Conservation (phyloP, 139 green algal species). For the Marvania coccoides region DNA sequence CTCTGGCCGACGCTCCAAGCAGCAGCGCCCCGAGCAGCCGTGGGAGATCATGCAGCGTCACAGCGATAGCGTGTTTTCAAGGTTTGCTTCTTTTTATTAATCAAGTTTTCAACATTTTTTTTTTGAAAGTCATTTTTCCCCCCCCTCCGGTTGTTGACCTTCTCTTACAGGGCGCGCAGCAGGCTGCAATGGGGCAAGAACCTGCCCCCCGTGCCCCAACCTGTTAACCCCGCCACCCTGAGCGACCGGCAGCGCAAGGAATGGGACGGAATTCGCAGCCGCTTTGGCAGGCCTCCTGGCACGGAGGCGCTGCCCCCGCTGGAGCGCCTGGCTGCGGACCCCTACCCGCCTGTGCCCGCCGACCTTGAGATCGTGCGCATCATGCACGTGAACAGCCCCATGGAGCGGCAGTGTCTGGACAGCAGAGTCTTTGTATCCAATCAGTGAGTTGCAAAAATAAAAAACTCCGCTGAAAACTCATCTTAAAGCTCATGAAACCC, state of each 20-base stretch:
- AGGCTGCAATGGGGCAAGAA: background rate
- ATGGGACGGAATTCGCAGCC: background rate
- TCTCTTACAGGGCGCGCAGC: background rate
- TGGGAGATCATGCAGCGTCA: background rate
- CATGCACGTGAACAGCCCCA: background rate
- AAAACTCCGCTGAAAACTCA: no score
- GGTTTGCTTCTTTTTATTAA: background rate
- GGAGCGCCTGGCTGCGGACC: background rate
- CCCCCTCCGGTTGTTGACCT: background rate
- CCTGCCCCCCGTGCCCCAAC: background rate
- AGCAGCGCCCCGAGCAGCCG: background rate
- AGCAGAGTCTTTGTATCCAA: background rate
- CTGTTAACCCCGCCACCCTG: background rate
- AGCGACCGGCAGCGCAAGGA: background rate
- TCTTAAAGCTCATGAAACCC: no score
- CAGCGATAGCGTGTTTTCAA: background rate
- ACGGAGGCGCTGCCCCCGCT: background rate
- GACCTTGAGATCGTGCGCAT: background rate
- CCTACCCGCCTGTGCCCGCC: background rate
- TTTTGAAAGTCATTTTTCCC: background rate
- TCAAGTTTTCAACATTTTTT: background rate
- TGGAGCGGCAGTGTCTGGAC: background rate
- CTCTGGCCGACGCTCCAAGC: no score
- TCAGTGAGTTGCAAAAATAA: no score
- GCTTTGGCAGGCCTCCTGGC: background rate